Base-by-base conservation (phyloP, 73 alveolate genomes). In the Durusdinium trenchii region DNA sequence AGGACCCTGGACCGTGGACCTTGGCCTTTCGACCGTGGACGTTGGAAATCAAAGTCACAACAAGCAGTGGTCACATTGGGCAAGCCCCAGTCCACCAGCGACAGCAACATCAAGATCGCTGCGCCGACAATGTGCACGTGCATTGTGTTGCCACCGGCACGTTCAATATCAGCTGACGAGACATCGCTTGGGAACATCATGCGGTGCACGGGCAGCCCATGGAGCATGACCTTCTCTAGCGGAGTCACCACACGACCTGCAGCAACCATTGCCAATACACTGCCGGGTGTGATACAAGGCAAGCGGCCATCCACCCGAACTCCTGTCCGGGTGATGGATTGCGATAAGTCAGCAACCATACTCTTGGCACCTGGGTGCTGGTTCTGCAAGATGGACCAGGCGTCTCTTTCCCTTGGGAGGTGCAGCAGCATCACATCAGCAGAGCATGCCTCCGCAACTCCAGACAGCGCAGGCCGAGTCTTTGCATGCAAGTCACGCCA, bases 121-220 rank as follows among this genome's bases (percentile, higher is more conserved):
- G 75, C 81, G 1, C 61, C 95, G 16, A 86, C 95, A 35, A 54
- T 60, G 1, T 86, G 95, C 36, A 86, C 95, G 50, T 86, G 95
- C 95, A 86, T 86, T 57, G 95, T 86, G 95, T 86, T 86, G 9
- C 95, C 95, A 5, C 61, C 95, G 82, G 57, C 57, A 43, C 61
- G 4, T 14, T 28, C 95, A 38, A 86, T 7, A 18, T 86, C 82
- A 1, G 18, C 26, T 40, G 18, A 38, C 4, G 61, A 4, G 18
- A 86, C 38, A 7, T 18, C 46, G 0, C 32, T 2, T 1, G 95
- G 95, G 26, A 86, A 20, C 5, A 23, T 5, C 95, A 86, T 57
- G 6, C 79, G 79, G 43, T 86, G 95, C 6, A 86, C 61, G 3
- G 95, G 95, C 18, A 86, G 40, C 0, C 82, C 95, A 57, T 86